Conservation (phyloP, 495 filamentous ascomycete genomes). For the Platismatia glauca region DNA sequence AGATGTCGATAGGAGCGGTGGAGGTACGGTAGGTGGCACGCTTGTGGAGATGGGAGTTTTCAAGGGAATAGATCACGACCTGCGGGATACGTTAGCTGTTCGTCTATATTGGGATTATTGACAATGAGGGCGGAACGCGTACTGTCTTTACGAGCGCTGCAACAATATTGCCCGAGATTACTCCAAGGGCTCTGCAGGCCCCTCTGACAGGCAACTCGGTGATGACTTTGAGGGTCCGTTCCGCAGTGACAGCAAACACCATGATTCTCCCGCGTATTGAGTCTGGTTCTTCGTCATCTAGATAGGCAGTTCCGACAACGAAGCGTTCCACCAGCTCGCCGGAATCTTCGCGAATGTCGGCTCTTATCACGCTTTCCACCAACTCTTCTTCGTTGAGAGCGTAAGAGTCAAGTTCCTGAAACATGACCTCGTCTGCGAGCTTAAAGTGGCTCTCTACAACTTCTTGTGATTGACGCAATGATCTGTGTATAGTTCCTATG, state of each 20-base stretch:
- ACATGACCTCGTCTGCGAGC: constrained; percentile 51
- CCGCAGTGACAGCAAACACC: constrained; percentile 70
- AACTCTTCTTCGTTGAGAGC: constrained; percentile 59
- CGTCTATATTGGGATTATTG: neutral
- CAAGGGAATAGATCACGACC: constrained; percentile 52
- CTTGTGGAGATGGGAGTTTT: constrained; percentile 48
- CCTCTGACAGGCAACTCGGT: constrained; percentile 57
- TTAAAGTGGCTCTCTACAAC: constrained; percentile 51
- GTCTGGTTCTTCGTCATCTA: constrained; percentile 49
- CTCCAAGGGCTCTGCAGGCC: constrained; percentile 66
- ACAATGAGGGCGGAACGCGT: constrained; percentile 21
- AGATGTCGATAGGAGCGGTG: constrained; percentile 78
- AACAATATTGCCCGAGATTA: constrained; percentile 69
- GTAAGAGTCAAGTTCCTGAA: constrained; percentile 43
- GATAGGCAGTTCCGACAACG: constrained; percentile 74
- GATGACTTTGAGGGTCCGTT: constrained; percentile 59
- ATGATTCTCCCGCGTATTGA: constrained; percentile 66
- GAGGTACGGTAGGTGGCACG: constrained; percentile 68
- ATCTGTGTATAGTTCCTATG: constrained; percentile 70
- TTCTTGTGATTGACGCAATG: constrained; percentile 47
- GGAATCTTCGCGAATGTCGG: constrained; percentile 58
- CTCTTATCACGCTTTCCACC: constrained; percentile 74
- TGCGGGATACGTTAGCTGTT: constrained; percentile 30
- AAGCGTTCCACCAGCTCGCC: constrained; percentile 63
- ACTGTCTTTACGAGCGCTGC: constrained; percentile 83